Evolutionary conservation across 495 filamentous ascomycete genomes (phyloP).

Genomic region (Penicillium mononematosum): DNA sequence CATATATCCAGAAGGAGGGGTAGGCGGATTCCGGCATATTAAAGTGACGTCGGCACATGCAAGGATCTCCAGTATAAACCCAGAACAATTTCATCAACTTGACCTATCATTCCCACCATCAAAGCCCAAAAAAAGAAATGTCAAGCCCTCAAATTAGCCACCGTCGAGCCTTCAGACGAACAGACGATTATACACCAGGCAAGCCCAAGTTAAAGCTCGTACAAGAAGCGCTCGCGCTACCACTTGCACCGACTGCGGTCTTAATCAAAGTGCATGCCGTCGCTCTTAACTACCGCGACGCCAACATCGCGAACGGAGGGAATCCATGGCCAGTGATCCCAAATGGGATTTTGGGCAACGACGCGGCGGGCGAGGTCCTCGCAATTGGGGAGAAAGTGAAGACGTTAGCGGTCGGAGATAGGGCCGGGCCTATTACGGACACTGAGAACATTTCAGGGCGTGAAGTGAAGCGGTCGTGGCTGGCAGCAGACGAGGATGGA

Average conservation of each 20-base stretch:
- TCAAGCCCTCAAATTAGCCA: neutral
- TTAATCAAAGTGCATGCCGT: constrained; percentile 44
- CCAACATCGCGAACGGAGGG: constrained; percentile 37
- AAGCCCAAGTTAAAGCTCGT: constrained; percentile 27
- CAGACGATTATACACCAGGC: constrained; percentile 31
- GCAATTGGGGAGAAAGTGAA: constrained; percentile 33
- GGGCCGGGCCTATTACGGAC: constrained; percentile 33
- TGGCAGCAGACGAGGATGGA: constrained; percentile 40
- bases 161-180: constrained; percentile 30
- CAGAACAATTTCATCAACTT: neutral
- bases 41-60: neutral
- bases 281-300: constrained; percentile 47
- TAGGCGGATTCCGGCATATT: neutral
- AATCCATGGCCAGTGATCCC: constrained; percentile 39
- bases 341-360: constrained; percentile 35
- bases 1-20: neutral
- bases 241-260: constrained; percentile 30
- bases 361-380: constrained; percentile 40
- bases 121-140: neutral
- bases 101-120: neutral
- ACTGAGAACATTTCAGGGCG: constrained; percentile 30
- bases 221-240: constrained; percentile 18
- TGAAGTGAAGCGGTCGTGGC: constrained; percentile 27
- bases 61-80: neutral
- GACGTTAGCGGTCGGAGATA: constrained; percentile 27